A percentile compares a stretch with the other conserved stretches of the same genome.
Evolutionary conservation across 1,284 basidiomycete species (phyloP).

Genomic region (Cryptococcus sp.): DNA sequence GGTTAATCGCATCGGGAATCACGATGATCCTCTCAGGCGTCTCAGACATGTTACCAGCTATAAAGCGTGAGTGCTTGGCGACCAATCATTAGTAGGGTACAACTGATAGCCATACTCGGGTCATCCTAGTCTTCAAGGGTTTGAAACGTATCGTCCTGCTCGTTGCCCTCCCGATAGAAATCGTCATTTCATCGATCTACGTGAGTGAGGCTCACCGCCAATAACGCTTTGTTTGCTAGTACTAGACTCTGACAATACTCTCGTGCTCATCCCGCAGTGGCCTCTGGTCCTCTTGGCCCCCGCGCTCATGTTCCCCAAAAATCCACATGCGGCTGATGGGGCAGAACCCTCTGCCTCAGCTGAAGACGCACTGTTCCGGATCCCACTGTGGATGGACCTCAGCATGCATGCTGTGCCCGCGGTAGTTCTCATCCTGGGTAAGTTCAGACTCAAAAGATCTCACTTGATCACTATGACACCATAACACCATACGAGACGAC

Average conservation of each 20-base stretch:
- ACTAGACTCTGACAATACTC: not conserved
- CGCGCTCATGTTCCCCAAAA: constrained; percentile 43
- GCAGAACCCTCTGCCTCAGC: constrained; percentile 54
- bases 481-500: too few relatives aligned
- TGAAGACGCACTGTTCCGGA: constrained; percentile 54
- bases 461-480: too few relatives aligned
- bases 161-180: constrained; percentile 64
- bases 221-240: not conserved
- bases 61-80: constrained; percentile 51
- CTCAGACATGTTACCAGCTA: constrained; percentile 59
- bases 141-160: constrained; percentile 64
- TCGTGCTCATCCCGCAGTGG: constrained; percentile 33
- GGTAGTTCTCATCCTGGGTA: constrained; percentile 59
- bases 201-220: constrained; percentile 28
- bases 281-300: constrained; percentile 38
- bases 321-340: constrained; percentile 23
- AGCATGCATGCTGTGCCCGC: constrained; percentile 67
- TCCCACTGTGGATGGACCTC: constrained; percentile 65
- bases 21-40: constrained; percentile 60
- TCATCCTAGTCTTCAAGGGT: constrained; percentile 9
- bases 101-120: not conserved
- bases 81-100: not conserved
- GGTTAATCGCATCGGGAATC: constrained; percentile 21
- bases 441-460: constrained; percentile 16
- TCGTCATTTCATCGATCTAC: constrained; percentile 71